phyloP scores from a whole-genome alignment of 2,329 filamentous ascomycete genomes.

The Amphichorda felina region DNA sequence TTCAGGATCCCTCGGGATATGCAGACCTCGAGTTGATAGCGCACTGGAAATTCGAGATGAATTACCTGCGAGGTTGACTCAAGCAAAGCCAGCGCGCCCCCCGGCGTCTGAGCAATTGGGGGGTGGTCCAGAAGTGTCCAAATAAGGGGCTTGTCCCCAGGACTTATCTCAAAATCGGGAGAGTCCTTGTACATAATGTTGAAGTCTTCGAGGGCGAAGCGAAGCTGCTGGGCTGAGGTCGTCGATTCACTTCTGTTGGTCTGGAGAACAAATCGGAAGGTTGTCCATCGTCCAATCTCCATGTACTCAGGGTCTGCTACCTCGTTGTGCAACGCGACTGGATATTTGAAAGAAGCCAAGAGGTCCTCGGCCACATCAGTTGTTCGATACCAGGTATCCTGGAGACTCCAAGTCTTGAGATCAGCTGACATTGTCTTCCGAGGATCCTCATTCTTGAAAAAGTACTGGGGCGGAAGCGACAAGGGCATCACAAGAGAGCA shows the following conservation, averaged over 20 bases:
- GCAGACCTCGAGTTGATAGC: conserved; percentile 89
- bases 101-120: background rate
- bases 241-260: conserved; percentile 9
- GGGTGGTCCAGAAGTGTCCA: conserved; percentile 19
- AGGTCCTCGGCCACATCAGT: conserved; percentile 29
- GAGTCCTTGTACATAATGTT: conserved; percentile 47
- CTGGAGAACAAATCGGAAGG: conserved; percentile 34
- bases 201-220: conserved; percentile 53
- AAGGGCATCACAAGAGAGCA: conserved; percentile 34
- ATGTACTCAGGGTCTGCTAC: conserved; percentile 23
- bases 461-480: conserved; percentile 35
- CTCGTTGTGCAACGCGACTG: conserved; percentile 25
- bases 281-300: conserved; percentile 46
- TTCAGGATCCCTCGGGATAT: conserved; percentile 68
- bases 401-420: conserved; percentile 21
- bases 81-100: conserved; percentile 16
- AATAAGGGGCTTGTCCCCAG: conserved; percentile 10
- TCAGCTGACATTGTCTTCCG: too few relatives aligned
- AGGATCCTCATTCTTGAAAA: conserved; percentile 21
- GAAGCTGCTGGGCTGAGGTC: conserved; percentile 27
- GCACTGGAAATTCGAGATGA: conserved; percentile 31
- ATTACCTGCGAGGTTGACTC: conserved; percentile 2
- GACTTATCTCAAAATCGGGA: conserved; percentile 27
- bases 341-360: conserved; percentile 16
- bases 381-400: conserved; percentile 35